Evolutionary conservation across 2,329 filamentous ascomycete genomes (phyloP).

Genomic region (Penicillium italicum): DNA sequence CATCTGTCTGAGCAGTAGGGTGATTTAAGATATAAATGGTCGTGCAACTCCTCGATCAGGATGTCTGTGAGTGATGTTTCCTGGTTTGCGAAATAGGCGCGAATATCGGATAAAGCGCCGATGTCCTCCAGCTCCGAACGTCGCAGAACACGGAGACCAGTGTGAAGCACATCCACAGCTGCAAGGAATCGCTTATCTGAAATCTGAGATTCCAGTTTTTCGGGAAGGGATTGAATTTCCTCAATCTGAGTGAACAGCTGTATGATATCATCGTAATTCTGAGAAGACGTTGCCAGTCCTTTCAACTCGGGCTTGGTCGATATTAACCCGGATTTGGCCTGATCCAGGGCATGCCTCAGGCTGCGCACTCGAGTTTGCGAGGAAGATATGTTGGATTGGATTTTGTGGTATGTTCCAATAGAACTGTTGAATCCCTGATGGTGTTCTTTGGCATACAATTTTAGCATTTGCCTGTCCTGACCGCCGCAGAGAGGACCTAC

Average conservation of each 20-base stretch:
- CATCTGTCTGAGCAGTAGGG: slow-evolving; percentile 96
- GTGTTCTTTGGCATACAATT: slow-evolving; percentile 59
- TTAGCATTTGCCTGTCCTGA: slow-evolving; percentile 7
- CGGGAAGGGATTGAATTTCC: slow-evolving; percentile 81
- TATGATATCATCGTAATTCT: slow-evolving; percentile 85
- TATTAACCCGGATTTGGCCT: slow-evolving; percentile 76
- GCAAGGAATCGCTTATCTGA: slow-evolving; percentile 93
- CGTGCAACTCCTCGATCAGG: slow-evolving; percentile 92
- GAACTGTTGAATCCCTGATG: slow-evolving; percentile 99
- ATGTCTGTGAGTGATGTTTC: slow-evolving; percentile 91
- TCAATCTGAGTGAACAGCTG: slow-evolving; percentile 81
- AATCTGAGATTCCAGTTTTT: slow-evolving; percentile 88
- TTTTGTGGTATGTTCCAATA: slow-evolving; percentile 98
- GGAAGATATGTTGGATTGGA: slow-evolving; percentile 84
- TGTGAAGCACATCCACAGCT: slow-evolving; percentile 87
- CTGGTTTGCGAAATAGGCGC: slow-evolving; percentile 86
- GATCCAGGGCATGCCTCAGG: slow-evolving; percentile 76
- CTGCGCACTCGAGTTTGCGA: slow-evolving; percentile 81
- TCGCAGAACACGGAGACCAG: slow-evolving; percentile 75
- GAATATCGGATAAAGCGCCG: slow-evolving; percentile 78
- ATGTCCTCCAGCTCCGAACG: slow-evolving; percentile 89
- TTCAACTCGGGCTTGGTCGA: slow-evolving; percentile 86
- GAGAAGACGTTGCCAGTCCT: slow-evolving; percentile 80
- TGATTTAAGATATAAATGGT: slow-evolving; percentile 95
- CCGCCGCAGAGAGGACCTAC: slow-evolving; percentile 30